These are phyloP conservation scores for Lachancea quebecensis DNA, from an alignment of 805 yeast species.

Conservation along the genomic window DNA sequence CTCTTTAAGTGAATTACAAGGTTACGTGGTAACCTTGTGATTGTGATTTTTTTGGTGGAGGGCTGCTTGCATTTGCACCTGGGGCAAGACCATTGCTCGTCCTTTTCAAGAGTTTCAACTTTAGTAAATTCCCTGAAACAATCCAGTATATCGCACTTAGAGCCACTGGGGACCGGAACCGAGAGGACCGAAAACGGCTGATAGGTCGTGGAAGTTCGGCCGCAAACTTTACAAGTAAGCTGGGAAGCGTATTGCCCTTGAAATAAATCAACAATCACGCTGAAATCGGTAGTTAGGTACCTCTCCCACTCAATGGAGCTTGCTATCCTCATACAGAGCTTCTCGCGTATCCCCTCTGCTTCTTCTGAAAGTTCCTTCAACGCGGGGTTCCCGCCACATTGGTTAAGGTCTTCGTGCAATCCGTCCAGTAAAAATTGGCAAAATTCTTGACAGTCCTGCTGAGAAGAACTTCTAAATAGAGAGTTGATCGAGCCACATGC, in stretches of 20 bases:
- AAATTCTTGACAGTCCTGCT: conserved; percentile 93
- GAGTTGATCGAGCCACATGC: conserved; percentile 64
- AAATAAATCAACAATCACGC: conserved; percentile 71
- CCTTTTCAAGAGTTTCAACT: conserved; percentile 65
- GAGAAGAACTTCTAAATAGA: conserved; percentile 73
- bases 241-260: conserved; percentile 88
- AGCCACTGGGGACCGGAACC: conserved; percentile 62
- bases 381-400: conserved; percentile 48
- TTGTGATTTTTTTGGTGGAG: conserved; percentile 61
- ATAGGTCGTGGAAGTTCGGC: conserved; percentile 74
- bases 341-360: conserved; percentile 69
- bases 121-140: conserved; percentile 76
- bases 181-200: conserved; percentile 75
- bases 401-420: conserved; percentile 83
- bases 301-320: conserved; percentile 91
- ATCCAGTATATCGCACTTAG: conserved; percentile 40
- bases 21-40: conserved; percentile 72
- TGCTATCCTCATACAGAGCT: conserved; percentile 68
- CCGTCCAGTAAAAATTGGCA: conserved; percentile 83
- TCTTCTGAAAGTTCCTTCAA: conserved; percentile 55
- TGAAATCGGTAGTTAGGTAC: conserved; percentile 69
- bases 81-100: conserved; percentile 83
- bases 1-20: conserved; percentile 81
- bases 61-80: conserved; percentile 55
- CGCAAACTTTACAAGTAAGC: conserved; percentile 65